These are phyloP conservation scores for Penicillium cataractarum DNA, from an alignment of 495 filamentous ascomycete genomes.

Conservation along the genomic window DNA sequence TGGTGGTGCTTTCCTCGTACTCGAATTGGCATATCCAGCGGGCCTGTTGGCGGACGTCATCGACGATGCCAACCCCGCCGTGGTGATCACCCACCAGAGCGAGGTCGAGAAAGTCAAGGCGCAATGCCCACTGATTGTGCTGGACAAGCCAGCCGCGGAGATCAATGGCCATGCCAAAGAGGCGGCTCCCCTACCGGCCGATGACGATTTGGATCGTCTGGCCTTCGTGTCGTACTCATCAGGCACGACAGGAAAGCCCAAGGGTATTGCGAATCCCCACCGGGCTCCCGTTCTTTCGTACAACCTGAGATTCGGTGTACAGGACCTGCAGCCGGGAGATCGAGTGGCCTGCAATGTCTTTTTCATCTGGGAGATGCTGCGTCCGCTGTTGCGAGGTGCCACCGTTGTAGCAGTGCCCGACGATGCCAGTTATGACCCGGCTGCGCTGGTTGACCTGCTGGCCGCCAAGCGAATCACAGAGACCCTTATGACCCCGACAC, in stretches of 20 bases:
- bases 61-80: constrained; percentile 63
- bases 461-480: constrained; percentile 61
- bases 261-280: constrained; percentile 72
- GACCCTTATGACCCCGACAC: constrained; percentile 74
- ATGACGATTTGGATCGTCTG: constrained; percentile 65
- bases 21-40: constrained; percentile 70
- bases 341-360: constrained; percentile 76
- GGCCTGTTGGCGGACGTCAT: constrained; percentile 67
- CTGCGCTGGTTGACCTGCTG: constrained; percentile 66
- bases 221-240: constrained; percentile 70
- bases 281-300: constrained; percentile 67
- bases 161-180: constrained; percentile 43
- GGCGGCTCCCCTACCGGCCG: constrained; percentile 48
- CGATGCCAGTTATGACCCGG: constrained; percentile 69
- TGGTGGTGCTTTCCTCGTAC: constrained; percentile 70
- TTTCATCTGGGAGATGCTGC: constrained; percentile 75
- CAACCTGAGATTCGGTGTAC: constrained; percentile 62
- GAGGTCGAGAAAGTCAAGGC: constrained; percentile 60
- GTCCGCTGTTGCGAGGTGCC: constrained; percentile 68
- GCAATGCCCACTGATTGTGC: constrained; percentile 56
- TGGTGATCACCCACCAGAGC: constrained; percentile 60
- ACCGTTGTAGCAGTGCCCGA: constrained; percentile 69
- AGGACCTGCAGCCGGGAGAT: constrained; percentile 64
- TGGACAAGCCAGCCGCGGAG: constrained; percentile 50
- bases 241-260: constrained; percentile 69